phyloP scores from a whole-genome alignment of 371 early-diverging fungal species.

The Entomophthora muscae region DNA sequence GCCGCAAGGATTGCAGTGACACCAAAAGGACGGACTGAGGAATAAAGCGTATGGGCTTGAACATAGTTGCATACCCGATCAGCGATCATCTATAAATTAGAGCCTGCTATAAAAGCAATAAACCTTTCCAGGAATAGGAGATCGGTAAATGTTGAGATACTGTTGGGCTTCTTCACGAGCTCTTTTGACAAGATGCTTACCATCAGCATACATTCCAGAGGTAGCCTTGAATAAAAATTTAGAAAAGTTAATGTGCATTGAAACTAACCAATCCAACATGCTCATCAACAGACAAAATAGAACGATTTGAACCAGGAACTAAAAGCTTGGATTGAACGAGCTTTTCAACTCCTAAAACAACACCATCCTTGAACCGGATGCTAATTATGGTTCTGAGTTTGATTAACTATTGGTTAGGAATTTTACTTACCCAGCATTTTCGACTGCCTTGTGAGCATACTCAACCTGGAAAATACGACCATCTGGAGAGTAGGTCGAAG shows the following conservation, averaged over 20 bases:
- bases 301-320: conserved; percentile 78
- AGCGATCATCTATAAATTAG: conserved; percentile 50
- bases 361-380: conserved; percentile 83
- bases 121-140: conserved; percentile 69
- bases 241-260: not conserved
- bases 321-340: conserved; percentile 86
- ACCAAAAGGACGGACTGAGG: conserved; percentile 96
- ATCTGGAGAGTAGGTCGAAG: conserved; percentile 96
- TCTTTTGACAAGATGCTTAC: conserved; percentile 71
- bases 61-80: conserved; percentile 85
- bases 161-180: conserved; percentile 81
- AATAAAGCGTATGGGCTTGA: conserved; percentile 90
- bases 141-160: conserved; percentile 75
- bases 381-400: conserved; percentile 83
- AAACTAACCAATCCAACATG: conserved; percentile 79
- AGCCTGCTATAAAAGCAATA: not conserved
- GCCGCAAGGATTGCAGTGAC: conserved; percentile 64
- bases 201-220: conserved; percentile 91
- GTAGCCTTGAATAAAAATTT: conserved; percentile 40
- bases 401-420: not conserved
- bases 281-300: conserved; percentile 78
- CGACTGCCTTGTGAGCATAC: conserved; percentile 95
- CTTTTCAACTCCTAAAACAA: conserved; percentile 92
- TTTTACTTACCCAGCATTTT: conserved; percentile 78
- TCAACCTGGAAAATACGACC: conserved; percentile 97